phyloP scores from a whole-genome alignment of 2,329 filamentous ascomycete genomes.

The Colletotrichum gigasporum region DNA sequence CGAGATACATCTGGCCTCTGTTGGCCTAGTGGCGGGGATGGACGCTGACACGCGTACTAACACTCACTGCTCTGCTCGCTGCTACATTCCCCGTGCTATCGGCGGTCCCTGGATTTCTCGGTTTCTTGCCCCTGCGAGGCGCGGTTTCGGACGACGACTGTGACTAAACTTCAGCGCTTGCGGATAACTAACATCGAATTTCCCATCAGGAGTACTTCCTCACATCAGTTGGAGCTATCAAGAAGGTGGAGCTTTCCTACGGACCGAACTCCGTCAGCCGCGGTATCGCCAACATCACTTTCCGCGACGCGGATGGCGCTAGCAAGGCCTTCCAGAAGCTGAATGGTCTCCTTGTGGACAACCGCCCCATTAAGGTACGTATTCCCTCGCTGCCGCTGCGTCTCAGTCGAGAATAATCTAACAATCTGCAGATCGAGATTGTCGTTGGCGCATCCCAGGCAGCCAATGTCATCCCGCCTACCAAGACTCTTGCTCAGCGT shows the following conservation, averaged over 20 bases:
- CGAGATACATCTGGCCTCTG: not conserved
- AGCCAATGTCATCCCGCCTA: constrained; percentile 71
- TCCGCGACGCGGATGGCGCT: constrained; percentile 82
- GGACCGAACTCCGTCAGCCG: constrained; percentile 91
- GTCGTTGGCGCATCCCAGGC: constrained; percentile 81
- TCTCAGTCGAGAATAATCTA: constrained; percentile 22
- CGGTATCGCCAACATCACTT: constrained; percentile 90
- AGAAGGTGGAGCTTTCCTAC: constrained; percentile 91
- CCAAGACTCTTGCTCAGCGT: constrained; percentile 83
- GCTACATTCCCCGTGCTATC: constrained; percentile 15
- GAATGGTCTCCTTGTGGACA: constrained; percentile 91
- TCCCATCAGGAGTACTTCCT: constrained; percentile 92
- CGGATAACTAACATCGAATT: constrained; percentile 72
- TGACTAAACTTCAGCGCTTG: constrained; percentile 47
- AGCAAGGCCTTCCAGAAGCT: constrained; percentile 84
- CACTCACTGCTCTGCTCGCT: constrained; percentile 50
- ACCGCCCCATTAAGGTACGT: constrained; percentile 86
- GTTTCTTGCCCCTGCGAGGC: constrained; percentile 37
- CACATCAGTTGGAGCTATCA: constrained; percentile 88
- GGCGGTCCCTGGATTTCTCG: constrained; percentile 24
- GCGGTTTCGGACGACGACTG: constrained; percentile 33
- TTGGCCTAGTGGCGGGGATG: constrained; percentile 1
- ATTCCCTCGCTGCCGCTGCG: not conserved
- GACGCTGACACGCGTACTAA: constrained; percentile 30
- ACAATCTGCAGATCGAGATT: constrained; percentile 78